Evolutionary conservation across 345 rosid genomes (phyloP), one percentile per base, ranked within the genome.

Genomic region (Eucalyptus pauciflora): DNA sequence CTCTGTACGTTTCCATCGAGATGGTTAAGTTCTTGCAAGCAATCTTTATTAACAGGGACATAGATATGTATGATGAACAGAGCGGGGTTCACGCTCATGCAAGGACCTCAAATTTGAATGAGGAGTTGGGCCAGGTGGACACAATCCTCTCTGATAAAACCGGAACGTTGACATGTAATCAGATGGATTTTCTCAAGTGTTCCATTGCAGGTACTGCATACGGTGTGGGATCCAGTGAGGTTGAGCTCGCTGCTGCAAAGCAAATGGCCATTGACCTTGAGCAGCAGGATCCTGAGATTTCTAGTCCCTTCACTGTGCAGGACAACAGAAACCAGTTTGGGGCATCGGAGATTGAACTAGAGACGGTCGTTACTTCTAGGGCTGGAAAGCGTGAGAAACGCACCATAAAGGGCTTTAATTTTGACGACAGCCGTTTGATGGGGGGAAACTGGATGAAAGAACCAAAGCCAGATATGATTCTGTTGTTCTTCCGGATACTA

Each of bases 11-110:
- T 86, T 98, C 99, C 3, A 98, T 98, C 24, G 99, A 98, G 92
- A 94, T 98, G 88, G 99, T 98, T 88, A 98, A 98, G 94, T 97
- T 98, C 89, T 93, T 95, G 94, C 99, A 98, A 93, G 99, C 99
- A 87, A 91, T 92, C 90, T 98, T 98, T 90, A 98, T 98, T 67
- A 96, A 97, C 90, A 95, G 96, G 91, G 99, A 98, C 92, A 88
- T 94, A 45, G 93, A 93, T 5, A 97, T 98, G 99, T 98, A 94
- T 88, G 98, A 97, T 89, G 97, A 96, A 89, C 99, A 95, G 90
- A 94, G 96, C 50, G 99, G 99, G 31, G 96, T 93, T 51, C 94
- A 97, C 88, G 97, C 99, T 45, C 93, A 91, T 81, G 99, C 99
- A 33, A 93, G 99, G 58, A 98, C 99, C 45, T 98, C 99, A 71